These are phyloP conservation scores for Fusarium luffae DNA, from an alignment of 2,329 filamentous ascomycete species.

Conservation along the genomic window DNA sequence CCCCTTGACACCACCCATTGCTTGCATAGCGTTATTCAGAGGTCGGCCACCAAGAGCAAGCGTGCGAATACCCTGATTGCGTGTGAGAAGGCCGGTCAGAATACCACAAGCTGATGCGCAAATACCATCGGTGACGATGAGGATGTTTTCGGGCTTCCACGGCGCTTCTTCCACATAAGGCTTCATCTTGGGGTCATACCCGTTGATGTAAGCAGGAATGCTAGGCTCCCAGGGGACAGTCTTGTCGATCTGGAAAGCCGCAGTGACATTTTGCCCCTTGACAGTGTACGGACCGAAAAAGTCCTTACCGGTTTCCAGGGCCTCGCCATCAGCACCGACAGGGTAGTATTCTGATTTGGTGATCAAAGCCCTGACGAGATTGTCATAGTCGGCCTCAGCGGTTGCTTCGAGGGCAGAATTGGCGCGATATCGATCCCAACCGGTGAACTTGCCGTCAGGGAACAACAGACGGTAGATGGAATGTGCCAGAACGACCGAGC, in stretches of 20 bases:
- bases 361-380: slow-evolving; percentile 24
- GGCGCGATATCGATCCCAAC: slow-evolving; percentile 39
- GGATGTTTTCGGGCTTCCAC: slow-evolving; percentile 43
- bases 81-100: slow-evolving; percentile 44
- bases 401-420: slow-evolving; percentile 35
- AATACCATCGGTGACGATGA: slow-evolving; percentile 40
- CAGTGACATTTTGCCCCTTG: slow-evolving; percentile 39
- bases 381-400: slow-evolving; percentile 32
- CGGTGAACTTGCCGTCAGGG: slow-evolving; percentile 33
- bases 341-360: slow-evolving; percentile 25
- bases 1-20: slow-evolving; percentile 74
- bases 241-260: slow-evolving; percentile 33
- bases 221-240: slow-evolving; percentile 17
- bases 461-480: slow-evolving; percentile 40
- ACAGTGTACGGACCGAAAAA: slow-evolving; percentile 40
- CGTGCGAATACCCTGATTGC: slow-evolving; percentile 50
- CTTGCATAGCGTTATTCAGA: slow-evolving; percentile 65
- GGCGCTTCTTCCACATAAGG: slow-evolving; percentile 28
- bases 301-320: slow-evolving; percentile 35
- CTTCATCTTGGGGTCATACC: slow-evolving; percentile 27
- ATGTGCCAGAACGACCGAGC: slow-evolving; percentile 36
- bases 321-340: slow-evolving; percentile 12
- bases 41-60: slow-evolving; percentile 72
- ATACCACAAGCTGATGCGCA: slow-evolving; percentile 43
- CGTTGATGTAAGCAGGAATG: slow-evolving; percentile 34